Evolutionary conservation across 257 asterid genomes (phyloP).

Genomic region (Solanum lycopersicoides): DNA sequence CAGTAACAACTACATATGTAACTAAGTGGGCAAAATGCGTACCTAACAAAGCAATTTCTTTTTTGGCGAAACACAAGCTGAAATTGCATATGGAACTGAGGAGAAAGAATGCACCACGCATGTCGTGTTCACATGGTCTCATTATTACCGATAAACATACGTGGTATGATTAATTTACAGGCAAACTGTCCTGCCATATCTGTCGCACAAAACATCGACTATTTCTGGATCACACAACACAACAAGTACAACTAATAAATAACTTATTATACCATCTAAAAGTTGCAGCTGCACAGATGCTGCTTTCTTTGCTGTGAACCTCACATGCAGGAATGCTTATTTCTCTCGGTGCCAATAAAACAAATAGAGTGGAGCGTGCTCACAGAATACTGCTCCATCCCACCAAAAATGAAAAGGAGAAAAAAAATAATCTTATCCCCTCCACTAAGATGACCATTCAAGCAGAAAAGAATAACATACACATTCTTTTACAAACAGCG

Average conservation of each 20-base stretch:
- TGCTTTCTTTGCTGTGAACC: conserved; percentile 15
- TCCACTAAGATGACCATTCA: conserved; percentile 20
- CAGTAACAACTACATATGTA: neutral
- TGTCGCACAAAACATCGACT: neutral
- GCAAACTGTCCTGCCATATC: neutral
- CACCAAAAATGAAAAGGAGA: conserved; percentile 1
- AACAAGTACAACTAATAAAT: neutral
- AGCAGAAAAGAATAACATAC: conserved; percentile 24
- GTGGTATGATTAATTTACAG: neutral
- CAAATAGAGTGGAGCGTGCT: neutral
- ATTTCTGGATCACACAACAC: neutral
- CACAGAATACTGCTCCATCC: conserved; percentile 1
- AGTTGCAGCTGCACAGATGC: conserved; percentile 12
- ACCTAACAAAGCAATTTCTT: neutral
- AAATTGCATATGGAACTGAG: neutral
- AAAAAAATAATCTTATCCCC: conserved; percentile 2
- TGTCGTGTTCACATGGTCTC: neutral
- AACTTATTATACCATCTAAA: neutral
- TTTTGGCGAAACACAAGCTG: neutral
- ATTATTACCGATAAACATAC: neutral
- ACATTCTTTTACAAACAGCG: conserved; percentile 4
- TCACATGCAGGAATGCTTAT: conserved; percentile 33
- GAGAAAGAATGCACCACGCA: neutral
- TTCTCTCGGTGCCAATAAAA: conserved; percentile 17
- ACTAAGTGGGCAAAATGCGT: neutral